A percentile compares a stretch with the other conserved stretches of the same genome.
Conservation (phyloP, 1,139 yeast genomes). For the Pneumocystis jirovecii region DNA sequence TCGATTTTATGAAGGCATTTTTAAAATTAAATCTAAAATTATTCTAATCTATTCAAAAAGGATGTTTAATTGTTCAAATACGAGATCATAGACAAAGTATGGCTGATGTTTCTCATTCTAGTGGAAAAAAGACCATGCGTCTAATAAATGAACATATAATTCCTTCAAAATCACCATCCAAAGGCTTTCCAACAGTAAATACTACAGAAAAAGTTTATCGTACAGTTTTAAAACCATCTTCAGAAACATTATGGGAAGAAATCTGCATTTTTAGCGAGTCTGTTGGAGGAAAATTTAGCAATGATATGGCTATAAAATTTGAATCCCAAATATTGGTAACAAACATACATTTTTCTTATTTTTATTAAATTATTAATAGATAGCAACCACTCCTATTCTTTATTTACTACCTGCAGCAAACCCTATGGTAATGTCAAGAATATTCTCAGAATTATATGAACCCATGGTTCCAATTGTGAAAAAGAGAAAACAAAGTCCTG, state of each 20-base stretch:
- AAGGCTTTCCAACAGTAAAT: slow-evolving; percentile 3
- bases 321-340: slow-evolving; percentile 10
- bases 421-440: slow-evolving; percentile 7
- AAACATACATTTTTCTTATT: not conserved
- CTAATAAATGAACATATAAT: not conserved
- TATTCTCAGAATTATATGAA: slow-evolving; percentile 5
- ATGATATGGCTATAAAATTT: slow-evolving; percentile 9
- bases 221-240: slow-evolving; percentile 12
- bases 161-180: not conserved
- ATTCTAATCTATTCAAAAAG: not conserved
- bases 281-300: slow-evolving; percentile 8
- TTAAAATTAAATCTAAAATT: not conserved
- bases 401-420: slow-evolving; percentile 9
- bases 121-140: not conserved
- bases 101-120: not conserved
- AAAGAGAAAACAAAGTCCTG: slow-evolving; percentile 5
- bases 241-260: slow-evolving; percentile 13
- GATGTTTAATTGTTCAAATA: slow-evolving; percentile 9
- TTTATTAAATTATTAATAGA: not conserved
- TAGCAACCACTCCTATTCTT: slow-evolving; percentile 13
- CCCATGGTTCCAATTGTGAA: slow-evolving; percentile 7
- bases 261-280: slow-evolving; percentile 10
- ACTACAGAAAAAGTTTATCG: slow-evolving; percentile 7
- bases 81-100: slow-evolving; percentile 5
- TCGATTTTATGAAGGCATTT: slow-evolving; percentile 11